phyloP scores from a whole-genome alignment of 257 asterid species.

The Agastache rugosa region DNA sequence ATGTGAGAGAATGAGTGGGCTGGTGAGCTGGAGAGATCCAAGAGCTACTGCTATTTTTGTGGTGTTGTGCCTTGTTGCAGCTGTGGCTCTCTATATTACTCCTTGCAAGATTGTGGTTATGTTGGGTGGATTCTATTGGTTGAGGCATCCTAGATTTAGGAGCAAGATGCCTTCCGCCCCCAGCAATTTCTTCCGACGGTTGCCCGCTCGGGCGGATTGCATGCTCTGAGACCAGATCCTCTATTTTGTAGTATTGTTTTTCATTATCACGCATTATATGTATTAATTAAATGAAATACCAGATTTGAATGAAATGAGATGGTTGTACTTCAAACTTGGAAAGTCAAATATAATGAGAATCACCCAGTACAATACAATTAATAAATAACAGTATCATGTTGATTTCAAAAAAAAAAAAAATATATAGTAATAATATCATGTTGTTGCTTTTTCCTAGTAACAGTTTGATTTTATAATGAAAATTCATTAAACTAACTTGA shows the following conservation, averaged over 20 bases:
- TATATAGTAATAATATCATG: no score
- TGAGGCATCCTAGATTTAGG: constrained; percentile 49
- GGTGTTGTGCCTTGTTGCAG: constrained; percentile 39
- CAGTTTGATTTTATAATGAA: no score
- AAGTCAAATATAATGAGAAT: no score
- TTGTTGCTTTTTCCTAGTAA: no score
- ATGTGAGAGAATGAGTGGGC: constrained; percentile 46
- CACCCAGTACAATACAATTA: no score
- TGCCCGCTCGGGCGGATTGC: constrained; percentile 43
- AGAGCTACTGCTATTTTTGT: constrained; percentile 47
- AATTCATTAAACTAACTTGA: no score
- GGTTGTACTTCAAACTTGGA: no score
- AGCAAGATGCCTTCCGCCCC: constrained; percentile 47
- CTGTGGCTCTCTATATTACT: constrained; percentile 41
- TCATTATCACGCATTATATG: not conserved
- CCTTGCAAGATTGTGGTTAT: constrained; percentile 42
- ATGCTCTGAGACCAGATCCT: constrained; percentile 22
- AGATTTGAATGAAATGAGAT: no score
- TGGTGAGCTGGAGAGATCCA: constrained; percentile 57
- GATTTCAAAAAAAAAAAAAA: no score
- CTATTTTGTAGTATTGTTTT: not conserved
- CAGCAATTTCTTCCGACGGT: constrained; percentile 42
- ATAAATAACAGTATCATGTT: no score
- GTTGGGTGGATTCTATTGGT: constrained; percentile 35
- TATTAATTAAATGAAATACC: no score